Evolutionary conservation across 2,329 filamentous ascomycete genomes (phyloP), one percentile per base, ranked within the genome.

Genomic region (Neonectria neomacrospora): DNA sequence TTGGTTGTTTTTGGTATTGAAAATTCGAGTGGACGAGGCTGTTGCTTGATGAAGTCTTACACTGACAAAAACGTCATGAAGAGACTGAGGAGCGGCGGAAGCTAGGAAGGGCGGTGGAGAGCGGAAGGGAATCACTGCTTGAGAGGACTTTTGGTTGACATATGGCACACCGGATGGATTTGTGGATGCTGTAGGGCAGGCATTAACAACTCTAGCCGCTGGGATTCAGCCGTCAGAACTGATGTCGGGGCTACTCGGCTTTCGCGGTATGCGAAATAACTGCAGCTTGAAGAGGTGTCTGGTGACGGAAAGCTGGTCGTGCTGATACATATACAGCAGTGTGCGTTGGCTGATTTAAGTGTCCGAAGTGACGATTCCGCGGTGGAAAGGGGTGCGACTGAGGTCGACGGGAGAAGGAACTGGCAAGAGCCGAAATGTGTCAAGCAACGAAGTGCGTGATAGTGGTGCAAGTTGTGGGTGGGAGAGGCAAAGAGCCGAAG

Each of bases 241-340:
- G 82, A 93, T 91, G 83, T 94, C 89, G 81, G 89, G 89, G 86
- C 91, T 94, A 91, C 92, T 93, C 87, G 90, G 92, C 90, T 92
- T 96, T 88, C 92, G 90, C 90, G 90, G 87, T 91, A 92, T 94
- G 89, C 93, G 93, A 92, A 96, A 96, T 88, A 91, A 87, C 89
- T 94, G 93, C 92, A 96, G 93, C 92, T 93, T 93, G 86, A 93
- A 89, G 86, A 93, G 93, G 90, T 95, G 91, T 92, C 90, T 92
- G 90, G 93, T 94, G 90, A 93, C 90, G 91, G 92, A 89, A 89
- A 88, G 88, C 78, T 86, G 80, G 90, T 91, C 91, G 92, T 93
- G 91, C 93, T 94, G 94, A 97, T 97, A 97, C 94, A 97, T 97
- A 96, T 92, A 97, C 93, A 91, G 79, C 77, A 78, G 77, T 76